Evolutionary conservation across 441 rosid genomes (phyloP), one percentile per base, ranked within the genome.

Genomic region (Manihot esculenta): DNA sequence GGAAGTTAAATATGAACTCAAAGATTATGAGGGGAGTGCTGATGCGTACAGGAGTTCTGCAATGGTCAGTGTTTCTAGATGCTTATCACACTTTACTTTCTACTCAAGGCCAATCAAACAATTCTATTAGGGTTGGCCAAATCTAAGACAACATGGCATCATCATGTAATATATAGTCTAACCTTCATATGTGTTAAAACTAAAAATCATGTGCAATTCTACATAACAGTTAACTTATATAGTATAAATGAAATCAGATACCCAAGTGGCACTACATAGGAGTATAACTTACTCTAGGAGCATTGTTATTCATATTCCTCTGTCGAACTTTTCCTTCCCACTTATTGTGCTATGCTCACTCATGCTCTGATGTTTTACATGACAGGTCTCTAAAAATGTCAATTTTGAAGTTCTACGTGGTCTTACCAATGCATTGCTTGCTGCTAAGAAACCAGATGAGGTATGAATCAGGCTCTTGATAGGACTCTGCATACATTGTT

Each of bases 401-500:
- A 80, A 87, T 74, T 90, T 94, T 74, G 97, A 94, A 85, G 90
- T 86, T 79, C 83, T 93, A 49, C 89, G 88, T 48, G 97, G 97
- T 66, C 86, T 83, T 68, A 81, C 93, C 67, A 90, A 94, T 70
- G 82, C 96, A 8, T 83, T 90, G 77, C 83, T 94, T 79, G 97
- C 97, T 83, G 90, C 99, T 15, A 86, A 89, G 81, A 94, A 84
- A 77, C 95, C 97, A n/a, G 89, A 84, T 74, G 91, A 90, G 96
- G 99, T 94, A 77, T 70, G 77, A 58, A 45, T 74, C 38, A n/a
- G 58, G 55, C 54, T 21, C 68, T 60, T 57, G 47, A 73, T 66
- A 59, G 59, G 66, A 68, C 48, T 64, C 61, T 63, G 4, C 54
- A 42, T 27, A 27, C 60, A 67, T 30, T 18, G 20, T 10, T 27